Base-by-base conservation (phyloP, 140 eudicot genomes). In the Stevia rebaudiana region DNA sequence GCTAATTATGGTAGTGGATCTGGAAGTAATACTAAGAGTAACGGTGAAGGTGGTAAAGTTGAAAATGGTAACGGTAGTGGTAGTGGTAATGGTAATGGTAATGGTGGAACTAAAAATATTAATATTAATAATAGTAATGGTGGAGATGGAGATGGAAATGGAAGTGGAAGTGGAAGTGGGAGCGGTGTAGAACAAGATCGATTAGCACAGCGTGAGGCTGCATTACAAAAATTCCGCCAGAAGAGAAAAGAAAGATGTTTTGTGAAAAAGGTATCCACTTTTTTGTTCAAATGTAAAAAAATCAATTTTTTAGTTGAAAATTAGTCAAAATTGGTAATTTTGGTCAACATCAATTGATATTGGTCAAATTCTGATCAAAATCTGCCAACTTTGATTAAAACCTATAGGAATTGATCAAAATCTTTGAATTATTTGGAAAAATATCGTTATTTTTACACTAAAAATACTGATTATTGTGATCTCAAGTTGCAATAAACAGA, bases 221-320 rank as follows among this genome's bases (percentile, higher is more conserved):
- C 89, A 23, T 71, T 84, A 39, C 54, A 50, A 48, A 87, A 84
- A 65, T 87, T 84, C 62, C 94, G 86, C 30, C 80, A 76, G 73
- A 87, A 87, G 76, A 77, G 95, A 67, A 87, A 87, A 54, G 83
- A 77, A 60, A 82, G 95, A 77, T 84, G 94, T 82, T 84, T 79
- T 64, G 81, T 77, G 72, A 87, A 78, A 61, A 84, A 84, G 95
- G 95, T 87, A 76, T 47, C 31, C 1, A 3, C 40, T 59, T 25
- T 35, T 46, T 53, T 72, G 23, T 37, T 59, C 24, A 43, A 23
- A 8, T 36, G 37, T 51, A 19, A 35, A 7, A 36, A 8, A 42
- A 44, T n/a, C n/a, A n/a, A n/a, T n/a, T n/a, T n/a, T n/a, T n/a
- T n/a, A n/a, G n/a, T n/a, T n/a, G n/a, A n/a, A n/a, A n/a, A n/a